Evolutionary conservation across 2,329 filamentous ascomycete genomes (phyloP), one percentile per base, ranked within the genome.

Genomic region (Clonostachys sp.): DNA sequence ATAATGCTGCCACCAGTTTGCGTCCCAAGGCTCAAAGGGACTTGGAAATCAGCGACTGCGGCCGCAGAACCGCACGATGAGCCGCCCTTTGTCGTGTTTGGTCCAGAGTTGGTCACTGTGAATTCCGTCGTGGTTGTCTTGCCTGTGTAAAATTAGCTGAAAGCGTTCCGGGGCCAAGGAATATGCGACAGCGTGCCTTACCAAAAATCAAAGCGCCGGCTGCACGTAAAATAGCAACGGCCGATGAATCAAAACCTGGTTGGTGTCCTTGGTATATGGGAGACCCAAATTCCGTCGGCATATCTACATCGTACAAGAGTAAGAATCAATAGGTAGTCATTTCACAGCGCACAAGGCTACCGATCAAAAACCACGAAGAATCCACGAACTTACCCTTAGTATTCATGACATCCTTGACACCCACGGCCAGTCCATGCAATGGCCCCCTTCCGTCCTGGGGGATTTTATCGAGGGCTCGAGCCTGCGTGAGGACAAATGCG

Each of bases 61-160:
- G 84, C 83, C 0, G 72, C 84, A 0, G 83, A 86, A 0, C 85
- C 84, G 0, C 82, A 81, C 0, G 82, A 86, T 0, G 83, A 87
- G 41, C 84, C 84, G 1, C 84, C 84, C 0, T 88, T 88, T 4
- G 62, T 58, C 1, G 81, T 83, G 44, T 70, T 70, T 2, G 75
- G 70, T 0, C 81, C 81, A 13, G 68, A 61, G 2, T 68, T 71
- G 0, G 73, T 79, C 3, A 77, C 74, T 0, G 83, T 80, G 53
- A 87, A 86, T 55, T 86, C 81, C 0, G 84, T 83, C 0, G 83
- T 87, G 0, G 75, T 79, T 1, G 65, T 66, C 46, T 67, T 67
- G 34, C 61, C 59, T 59, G 35, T 16, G 14, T 6, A 17, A 17
- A 7, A 14, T 17, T 39, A 17, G 14, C 6, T 14, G 12, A 7